Base-by-base conservation (phyloP, 2,329 filamentous ascomycete genomes). In the Pseudogymnoascus sp. region DNA sequence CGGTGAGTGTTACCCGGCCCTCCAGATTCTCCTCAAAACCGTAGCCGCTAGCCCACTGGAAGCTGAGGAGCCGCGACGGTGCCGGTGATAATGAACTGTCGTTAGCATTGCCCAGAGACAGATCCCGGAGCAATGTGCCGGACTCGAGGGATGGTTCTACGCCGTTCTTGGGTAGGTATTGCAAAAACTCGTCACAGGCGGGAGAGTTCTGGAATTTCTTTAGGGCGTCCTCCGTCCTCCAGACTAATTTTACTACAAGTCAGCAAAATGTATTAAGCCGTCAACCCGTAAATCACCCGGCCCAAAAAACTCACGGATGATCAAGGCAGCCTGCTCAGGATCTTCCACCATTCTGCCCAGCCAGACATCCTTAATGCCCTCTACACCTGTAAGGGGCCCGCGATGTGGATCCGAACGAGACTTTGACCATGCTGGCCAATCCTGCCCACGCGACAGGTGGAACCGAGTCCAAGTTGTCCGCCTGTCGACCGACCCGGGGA, bases 331-430 rank as follows among this genome's bases (percentile, higher is more conserved):
- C 50, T 74, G 61, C 14, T 61, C 63, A 11, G 67, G 69, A 14
- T 65, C 44, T 4, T 38, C 66, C 10, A 70, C 60, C 62, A 73
- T 74, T 37, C 64, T 69, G 56, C 65, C 64, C n/a, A 62, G 67
- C 64, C 75, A 67, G 0, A 76, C 77, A 64, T 78, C 7, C 4
- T 8, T n/a, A 12, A 47, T 47, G 11, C 42, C 42, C 14, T 14
- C 21, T 5, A 47, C 42, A 14, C 12, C 21, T 14, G 21, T 8
- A 47, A 47, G 42, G 5, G 42, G 42, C 1, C 42, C 42, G 42
- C 42, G 42, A 44, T 44, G 42, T 18, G 42, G 18, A 67, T 66
- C 63, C 68, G 63, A 62, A 65, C 10, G 66, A 66, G 25, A 66
- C 25, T 2, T 67, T 66, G n/a, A 69, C 65, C 64, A 63, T 66